phyloP scores from a whole-genome alignment of 306 rosid genomes.

The Sicyos baderoa region DNA sequence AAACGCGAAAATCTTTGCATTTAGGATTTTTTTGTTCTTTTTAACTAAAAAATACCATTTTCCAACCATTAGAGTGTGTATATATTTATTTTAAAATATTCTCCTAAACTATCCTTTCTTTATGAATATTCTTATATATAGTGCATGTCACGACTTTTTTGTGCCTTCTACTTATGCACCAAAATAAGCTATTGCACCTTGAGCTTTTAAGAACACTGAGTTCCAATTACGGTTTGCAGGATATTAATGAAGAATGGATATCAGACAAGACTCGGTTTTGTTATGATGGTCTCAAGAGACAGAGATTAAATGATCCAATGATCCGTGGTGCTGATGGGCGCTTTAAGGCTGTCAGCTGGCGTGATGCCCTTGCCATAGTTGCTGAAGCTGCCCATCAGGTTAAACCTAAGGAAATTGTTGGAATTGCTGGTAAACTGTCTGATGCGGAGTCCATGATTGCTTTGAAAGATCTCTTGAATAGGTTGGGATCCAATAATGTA shows the following conservation, averaged over 20 bases:
- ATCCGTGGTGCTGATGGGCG: slow-evolving; percentile 93
- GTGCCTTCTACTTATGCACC: too few species aligned
- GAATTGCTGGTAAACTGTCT: slow-evolving; percentile 84
- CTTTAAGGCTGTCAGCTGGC: slow-evolving; percentile 85
- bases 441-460: slow-evolving; percentile 98
- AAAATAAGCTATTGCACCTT: too few species aligned
- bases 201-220: not conserved
- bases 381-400: slow-evolving; percentile 70
- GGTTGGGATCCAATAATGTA: slow-evolving; percentile 80
- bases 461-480: slow-evolving; percentile 81
- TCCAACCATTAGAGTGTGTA: too few species aligned
- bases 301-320: slow-evolving; percentile 96
- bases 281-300: slow-evolving; percentile 98
- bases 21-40: too few species aligned
- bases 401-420: slow-evolving; percentile 79
- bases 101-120: too few species aligned
- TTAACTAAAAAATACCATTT: too few species aligned
- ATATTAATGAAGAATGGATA: slow-evolving; percentile 98
- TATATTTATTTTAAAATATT: too few species aligned
- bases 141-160: too few species aligned
- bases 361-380: slow-evolving; percentile 79
- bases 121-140: too few species aligned
- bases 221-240: slow-evolving; percentile 35
- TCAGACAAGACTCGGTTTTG: slow-evolving; percentile 97
- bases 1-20: too few species aligned